phyloP scores from a whole-genome alignment of 768 basidiomycete genomes.

The Phylloporus sp. region DNA sequence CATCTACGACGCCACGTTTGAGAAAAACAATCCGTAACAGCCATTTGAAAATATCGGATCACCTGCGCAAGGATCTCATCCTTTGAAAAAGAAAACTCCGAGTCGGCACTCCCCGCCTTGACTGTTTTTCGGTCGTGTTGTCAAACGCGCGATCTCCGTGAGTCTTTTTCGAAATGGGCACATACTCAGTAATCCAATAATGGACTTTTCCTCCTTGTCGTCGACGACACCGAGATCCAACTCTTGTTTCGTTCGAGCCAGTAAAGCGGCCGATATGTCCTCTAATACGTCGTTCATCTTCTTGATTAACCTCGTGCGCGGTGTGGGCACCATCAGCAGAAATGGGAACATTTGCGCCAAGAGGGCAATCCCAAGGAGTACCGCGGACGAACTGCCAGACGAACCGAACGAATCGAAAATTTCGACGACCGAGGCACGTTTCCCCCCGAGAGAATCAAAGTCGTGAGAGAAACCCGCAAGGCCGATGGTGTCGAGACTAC shows the following conservation, averaged over 20 bases:
- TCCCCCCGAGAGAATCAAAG: conserved; percentile 51
- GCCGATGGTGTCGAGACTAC: conserved; percentile 52
- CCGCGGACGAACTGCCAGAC: conserved; percentile 16
- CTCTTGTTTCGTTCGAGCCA: conserved; percentile 35
- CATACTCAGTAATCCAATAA: conserved; percentile 26
- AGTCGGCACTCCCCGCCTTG: conserved; percentile 30
- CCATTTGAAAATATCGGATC: neutral
- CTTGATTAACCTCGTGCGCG: conserved; percentile 24
- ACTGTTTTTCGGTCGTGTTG: conserved; percentile 22
- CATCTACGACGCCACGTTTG: conserved; percentile 13
- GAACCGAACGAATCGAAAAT: conserved; percentile 35
- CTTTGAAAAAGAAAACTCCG: conserved; percentile 22
- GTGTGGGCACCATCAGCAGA: conserved; percentile 35
- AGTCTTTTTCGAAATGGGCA: neutral
- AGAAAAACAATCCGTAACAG: neutral
- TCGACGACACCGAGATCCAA: conserved; percentile 20
- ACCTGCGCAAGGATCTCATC: conserved; percentile 29
- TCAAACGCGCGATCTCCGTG: neutral
- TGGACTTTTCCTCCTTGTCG: conserved; percentile 23
- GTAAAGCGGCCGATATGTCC: conserved; percentile 37
- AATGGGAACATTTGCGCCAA: conserved; percentile 36
- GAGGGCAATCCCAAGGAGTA: conserved; percentile 32
- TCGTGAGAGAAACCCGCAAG: conserved; percentile 60
- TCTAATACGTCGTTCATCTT: conserved; percentile 34
- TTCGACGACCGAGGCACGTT: conserved; percentile 36